Evolutionary conservation across 2,329 filamentous ascomycete species (phyloP).

Genomic region (Fusarium nodosum): DNA sequence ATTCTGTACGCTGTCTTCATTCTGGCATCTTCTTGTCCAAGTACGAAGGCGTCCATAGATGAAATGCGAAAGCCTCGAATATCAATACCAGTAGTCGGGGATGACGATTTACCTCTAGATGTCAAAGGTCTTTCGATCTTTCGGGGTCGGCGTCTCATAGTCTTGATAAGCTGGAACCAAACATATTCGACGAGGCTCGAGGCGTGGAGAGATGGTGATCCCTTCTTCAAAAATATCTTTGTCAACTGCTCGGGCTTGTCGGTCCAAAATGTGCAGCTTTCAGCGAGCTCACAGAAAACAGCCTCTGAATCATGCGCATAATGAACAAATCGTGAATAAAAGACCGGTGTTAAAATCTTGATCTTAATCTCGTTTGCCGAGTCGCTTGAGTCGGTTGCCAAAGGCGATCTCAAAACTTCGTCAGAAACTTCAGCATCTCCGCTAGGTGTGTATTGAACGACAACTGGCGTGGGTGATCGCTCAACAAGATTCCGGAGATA

Average conservation of each 20-base stretch:
- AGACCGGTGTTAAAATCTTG: conserved; percentile 72
- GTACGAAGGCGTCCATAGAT: conserved; percentile 65
- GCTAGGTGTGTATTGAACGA: conserved; percentile 67
- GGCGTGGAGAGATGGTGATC: conserved; percentile 54
- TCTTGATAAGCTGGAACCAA: conserved; percentile 61
- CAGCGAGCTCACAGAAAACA: conserved; percentile 70
- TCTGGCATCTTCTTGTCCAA: conserved; percentile 51
- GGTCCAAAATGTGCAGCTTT: conserved; percentile 70
- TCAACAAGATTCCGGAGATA: conserved; percentile 66
- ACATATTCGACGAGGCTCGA: conserved; percentile 56
- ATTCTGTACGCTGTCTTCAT: conserved; percentile 55
- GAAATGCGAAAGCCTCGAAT: conserved; percentile 64
- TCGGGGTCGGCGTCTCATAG: conserved; percentile 59
- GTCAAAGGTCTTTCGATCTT: conserved; percentile 59
- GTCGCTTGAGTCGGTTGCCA: conserved; percentile 36
- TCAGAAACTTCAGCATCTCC: conserved; percentile 58
- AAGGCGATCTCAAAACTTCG: conserved; percentile 57
- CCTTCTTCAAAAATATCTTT: conserved; percentile 59
- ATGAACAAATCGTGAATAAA: conserved; percentile 75
- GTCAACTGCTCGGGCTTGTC: conserved; percentile 67
- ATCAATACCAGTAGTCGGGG: conserved; percentile 51
- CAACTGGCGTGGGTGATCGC: conserved; percentile 59
- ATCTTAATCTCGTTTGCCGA: conserved; percentile 63
- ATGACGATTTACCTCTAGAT: conserved; percentile 51
- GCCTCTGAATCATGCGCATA: conserved; percentile 74